These are phyloP conservation scores for Fusarium drepaniforme DNA, from an alignment of 2,329 filamentous ascomycete genomes.

Conservation along the genomic window DNA sequence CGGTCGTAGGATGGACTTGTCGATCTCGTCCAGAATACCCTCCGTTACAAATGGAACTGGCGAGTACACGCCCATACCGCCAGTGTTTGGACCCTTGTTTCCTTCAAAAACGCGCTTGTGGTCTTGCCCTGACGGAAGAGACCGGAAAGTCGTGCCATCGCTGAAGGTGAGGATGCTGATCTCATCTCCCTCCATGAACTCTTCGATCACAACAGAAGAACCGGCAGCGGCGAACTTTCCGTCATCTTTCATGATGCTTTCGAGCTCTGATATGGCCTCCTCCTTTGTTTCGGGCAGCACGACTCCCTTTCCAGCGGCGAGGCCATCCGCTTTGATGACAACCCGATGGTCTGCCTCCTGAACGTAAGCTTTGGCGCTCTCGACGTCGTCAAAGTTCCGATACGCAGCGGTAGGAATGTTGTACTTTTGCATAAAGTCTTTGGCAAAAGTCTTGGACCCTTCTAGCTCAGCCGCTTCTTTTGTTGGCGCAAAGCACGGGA, in stretches of 20 bases:
- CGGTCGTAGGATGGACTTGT: slow-evolving; percentile 70
- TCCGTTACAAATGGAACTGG: slow-evolving; percentile 67
- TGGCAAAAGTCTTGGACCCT: slow-evolving; percentile 82
- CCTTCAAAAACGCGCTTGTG: slow-evolving; percentile 79
- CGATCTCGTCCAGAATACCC: slow-evolving; percentile 67
- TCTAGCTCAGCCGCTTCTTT: slow-evolving; percentile 79
- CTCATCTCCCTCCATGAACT: slow-evolving; percentile 77
- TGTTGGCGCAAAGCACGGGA: slow-evolving; percentile 77
- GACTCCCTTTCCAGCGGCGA: slow-evolving; percentile 80
- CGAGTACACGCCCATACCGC: slow-evolving; percentile 82
- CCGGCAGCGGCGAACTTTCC: slow-evolving; percentile 76
- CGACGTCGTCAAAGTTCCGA: slow-evolving; percentile 74
- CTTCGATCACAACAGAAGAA: slow-evolving; percentile 79
- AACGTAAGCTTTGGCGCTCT: slow-evolving; percentile 71
- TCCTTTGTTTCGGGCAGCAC: slow-evolving; percentile 56
- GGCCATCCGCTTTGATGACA: slow-evolving; percentile 81
- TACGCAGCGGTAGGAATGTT: slow-evolving; percentile 81
- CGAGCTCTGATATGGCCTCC: slow-evolving; percentile 72
- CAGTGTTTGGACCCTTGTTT: slow-evolving; percentile 78
- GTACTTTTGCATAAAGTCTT: slow-evolving; percentile 82
- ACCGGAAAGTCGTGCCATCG: slow-evolving; percentile 73
- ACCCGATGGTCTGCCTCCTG: slow-evolving; percentile 68
- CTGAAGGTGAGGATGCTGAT: slow-evolving; percentile 76
- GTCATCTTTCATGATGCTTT: slow-evolving; percentile 73
- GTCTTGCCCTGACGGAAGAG: slow-evolving; percentile 78